Percentiles rank a stretch among this genome's conserved stretches.
Evolutionary conservation across 1,139 yeast species (phyloP).

Genomic region (Geotrichum australiense): DNA sequence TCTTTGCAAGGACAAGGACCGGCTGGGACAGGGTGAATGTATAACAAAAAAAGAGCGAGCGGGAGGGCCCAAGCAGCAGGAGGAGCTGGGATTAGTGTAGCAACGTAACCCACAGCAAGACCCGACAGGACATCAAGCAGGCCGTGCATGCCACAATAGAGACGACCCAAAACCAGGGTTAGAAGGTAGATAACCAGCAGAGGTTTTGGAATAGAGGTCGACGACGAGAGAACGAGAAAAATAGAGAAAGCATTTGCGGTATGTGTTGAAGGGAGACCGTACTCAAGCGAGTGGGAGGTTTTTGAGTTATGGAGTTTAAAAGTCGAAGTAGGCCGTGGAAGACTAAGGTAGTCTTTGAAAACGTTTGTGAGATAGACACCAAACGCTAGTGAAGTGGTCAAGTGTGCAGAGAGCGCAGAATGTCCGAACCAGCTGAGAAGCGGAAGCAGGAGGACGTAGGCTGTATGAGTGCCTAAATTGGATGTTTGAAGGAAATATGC

Average conservation of each 20-base stretch:
- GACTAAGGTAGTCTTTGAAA: constrained; percentile 75
- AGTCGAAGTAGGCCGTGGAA: constrained; percentile 82
- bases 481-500: constrained; percentile 83
- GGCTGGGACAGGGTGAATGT: constrained; percentile 75
- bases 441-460: constrained; percentile 83
- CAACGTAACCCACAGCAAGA: constrained; percentile 48
- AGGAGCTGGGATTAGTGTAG: constrained; percentile 25
- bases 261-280: constrained; percentile 93
- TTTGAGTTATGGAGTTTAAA: constrained; percentile 84
- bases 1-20: constrained; percentile 97
- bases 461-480: constrained; percentile 85
- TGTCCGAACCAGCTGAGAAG: constrained; percentile 79
- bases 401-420: constrained; percentile 48
- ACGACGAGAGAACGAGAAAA: constrained; percentile 43
- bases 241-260: constrained; percentile 88
- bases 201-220: constrained; percentile 14
- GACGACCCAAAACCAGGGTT: constrained; percentile 68
- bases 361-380: constrained; percentile 78
- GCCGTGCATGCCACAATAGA: constrained; percentile 98
- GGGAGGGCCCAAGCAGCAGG: constrained; percentile 33
- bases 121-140: constrained; percentile 70
- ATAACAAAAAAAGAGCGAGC: constrained; percentile 43
- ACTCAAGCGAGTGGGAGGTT: constrained; percentile 74
- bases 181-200: constrained; percentile 45
- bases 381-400: constrained; percentile 70